Evolutionary conservation across 2,329 filamentous ascomycete species (phyloP).

Genomic region (Ophiostoma ips): DNA sequence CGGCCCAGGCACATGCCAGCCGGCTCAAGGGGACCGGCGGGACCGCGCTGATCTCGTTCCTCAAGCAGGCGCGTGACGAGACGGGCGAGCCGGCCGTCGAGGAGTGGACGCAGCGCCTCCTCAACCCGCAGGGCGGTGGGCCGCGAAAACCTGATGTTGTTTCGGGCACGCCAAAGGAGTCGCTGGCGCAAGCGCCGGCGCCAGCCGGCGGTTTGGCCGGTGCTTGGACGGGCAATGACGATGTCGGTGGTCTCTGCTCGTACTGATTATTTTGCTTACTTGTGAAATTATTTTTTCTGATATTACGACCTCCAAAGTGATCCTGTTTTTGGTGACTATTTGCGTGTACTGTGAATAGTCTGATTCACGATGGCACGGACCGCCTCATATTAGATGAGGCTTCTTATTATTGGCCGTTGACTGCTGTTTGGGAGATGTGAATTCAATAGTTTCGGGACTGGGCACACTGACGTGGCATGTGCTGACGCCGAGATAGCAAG

Average conservation of each 20-base stretch:
- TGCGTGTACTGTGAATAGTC: too few species aligned
- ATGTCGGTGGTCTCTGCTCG: slow-evolving; percentile 49
- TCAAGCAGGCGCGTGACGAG: slow-evolving; percentile 94
- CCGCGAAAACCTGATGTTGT: slow-evolving; percentile 44
- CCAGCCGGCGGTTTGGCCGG: slow-evolving; percentile 58
- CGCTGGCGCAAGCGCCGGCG: slow-evolving; percentile 23
- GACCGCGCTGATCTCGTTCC: slow-evolving; percentile 83
- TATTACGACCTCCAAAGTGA: too few species aligned
- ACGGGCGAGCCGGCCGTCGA: slow-evolving; percentile 81
- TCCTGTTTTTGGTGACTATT: too few species aligned
- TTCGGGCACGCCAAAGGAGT: slow-evolving; percentile 33
- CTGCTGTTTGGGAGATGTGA: too few species aligned
- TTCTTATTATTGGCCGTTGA: too few species aligned
- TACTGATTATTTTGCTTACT: slow-evolving; percentile 27
- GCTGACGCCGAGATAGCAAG: too few species aligned
- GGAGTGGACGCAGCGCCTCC: slow-evolving; percentile 44
- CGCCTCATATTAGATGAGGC: too few species aligned
- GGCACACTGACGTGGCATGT: too few species aligned
- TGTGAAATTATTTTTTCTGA: too few species aligned
- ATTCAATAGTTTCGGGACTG: too few species aligned
- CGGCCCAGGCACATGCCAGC: slow-evolving; percentile 16
- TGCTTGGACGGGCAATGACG: slow-evolving; percentile 78
- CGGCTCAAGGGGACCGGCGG: slow-evolving; percentile 71
- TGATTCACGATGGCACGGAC: too few species aligned
- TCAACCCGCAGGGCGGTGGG: slow-evolving; percentile 36